Conservation (phyloP, 495 filamentous ascomycete genomes). For the Talaromyces nanjingensis region DNA sequence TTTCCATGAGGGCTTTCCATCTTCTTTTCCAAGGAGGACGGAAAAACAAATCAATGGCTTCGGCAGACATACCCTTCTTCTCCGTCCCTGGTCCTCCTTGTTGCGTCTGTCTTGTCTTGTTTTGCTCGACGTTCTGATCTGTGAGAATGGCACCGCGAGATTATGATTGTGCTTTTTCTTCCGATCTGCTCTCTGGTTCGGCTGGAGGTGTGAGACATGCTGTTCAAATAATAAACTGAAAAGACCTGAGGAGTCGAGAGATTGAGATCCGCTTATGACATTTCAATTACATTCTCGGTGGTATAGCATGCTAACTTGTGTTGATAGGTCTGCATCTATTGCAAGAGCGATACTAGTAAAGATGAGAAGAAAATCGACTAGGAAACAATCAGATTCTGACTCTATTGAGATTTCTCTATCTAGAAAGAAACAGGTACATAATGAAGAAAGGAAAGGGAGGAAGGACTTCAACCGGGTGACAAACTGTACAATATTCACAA, state of each 20-base stretch:
- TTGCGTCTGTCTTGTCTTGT: slow-evolving; percentile 16
- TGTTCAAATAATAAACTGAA: slow-evolving; percentile 42
- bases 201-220: slow-evolving; percentile 37
- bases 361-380: background rate
- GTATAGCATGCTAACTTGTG: background rate
- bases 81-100: slow-evolving; percentile 4
- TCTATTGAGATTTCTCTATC: background rate
- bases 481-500: background rate
- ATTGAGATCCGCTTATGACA: background rate
- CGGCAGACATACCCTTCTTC: slow-evolving; percentile 25
- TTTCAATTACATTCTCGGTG: background rate
- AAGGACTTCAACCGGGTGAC: background rate
- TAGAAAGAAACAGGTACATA: background rate
- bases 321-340: background rate
- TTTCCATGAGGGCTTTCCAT: slow-evolving; percentile 30
- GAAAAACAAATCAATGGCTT: slow-evolving; percentile 40
- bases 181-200: background rate
- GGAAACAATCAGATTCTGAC: background rate
- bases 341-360: background rate
- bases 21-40: background rate
- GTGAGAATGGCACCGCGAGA: slow-evolving; percentile 5
- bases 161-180: slow-evolving; percentile 9
- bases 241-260: slow-evolving; percentile 50
- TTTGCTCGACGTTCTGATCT: slow-evolving; percentile 9
- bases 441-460: background rate